Evolutionary conservation across 78 protist genomes (phyloP).

Genomic region (Dictyostelium capitatum): DNA sequence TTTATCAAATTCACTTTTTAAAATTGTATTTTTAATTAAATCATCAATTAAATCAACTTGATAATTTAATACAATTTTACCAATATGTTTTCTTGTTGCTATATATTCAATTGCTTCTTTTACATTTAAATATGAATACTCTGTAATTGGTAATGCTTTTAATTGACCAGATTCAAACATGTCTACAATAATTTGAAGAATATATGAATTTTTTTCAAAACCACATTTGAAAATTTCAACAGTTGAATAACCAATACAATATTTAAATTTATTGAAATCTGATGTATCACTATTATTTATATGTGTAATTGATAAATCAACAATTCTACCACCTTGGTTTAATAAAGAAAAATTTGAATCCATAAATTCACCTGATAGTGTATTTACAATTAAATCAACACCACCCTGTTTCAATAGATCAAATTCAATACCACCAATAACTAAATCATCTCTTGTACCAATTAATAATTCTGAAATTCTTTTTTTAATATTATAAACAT

Average conservation of each 20-base stretch:
- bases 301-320: slow-evolving; percentile 36
- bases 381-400: slow-evolving; percentile 81
- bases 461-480: slow-evolving; percentile 17
- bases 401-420: too few relatives aligned
- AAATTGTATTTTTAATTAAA: background rate
- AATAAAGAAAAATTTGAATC: slow-evolving; percentile 34
- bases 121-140: background rate
- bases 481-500: background rate
- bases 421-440: background rate
- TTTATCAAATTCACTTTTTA: too few relatives aligned
- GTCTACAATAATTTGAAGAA: background rate
- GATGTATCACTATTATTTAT: background rate
- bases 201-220: too few relatives aligned
- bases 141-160: slow-evolving; percentile 7
- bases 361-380: slow-evolving; percentile 36
- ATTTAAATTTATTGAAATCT: slow-evolving; percentile 15
- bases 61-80: slow-evolving; percentile 25
- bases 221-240: background rate
- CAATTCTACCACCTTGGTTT: slow-evolving; percentile 44
- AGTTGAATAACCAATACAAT: background rate
- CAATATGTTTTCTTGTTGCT: slow-evolving; percentile 5
- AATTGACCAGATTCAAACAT: background rate
- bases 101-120: slow-evolving; percentile 46
- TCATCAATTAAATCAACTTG: background rate
- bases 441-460: too few relatives aligned